Percentiles rank a stretch among this genome's conserved stretches.
phyloP scores from a whole-genome alignment of 345 rosid species.

The Lepidium aucheri region DNA sequence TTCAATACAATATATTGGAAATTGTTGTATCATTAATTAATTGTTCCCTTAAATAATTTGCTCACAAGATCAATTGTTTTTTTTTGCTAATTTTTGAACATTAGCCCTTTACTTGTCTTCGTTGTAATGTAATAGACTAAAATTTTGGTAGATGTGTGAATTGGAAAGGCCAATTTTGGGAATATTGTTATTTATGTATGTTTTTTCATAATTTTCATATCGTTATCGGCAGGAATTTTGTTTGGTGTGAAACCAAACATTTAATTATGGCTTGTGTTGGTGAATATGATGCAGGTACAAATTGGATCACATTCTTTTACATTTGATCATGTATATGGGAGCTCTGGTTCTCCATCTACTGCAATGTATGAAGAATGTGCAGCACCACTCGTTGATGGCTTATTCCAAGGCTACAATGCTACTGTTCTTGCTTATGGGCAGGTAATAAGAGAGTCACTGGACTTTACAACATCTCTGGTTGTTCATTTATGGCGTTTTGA shows the following conservation, averaged over 20 bases:
- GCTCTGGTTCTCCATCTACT: slow-evolving; percentile 65
- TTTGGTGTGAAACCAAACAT: background rate
- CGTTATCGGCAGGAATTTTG: too few relatives aligned
- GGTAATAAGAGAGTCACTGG: slow-evolving; percentile 34
- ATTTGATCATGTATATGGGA: slow-evolving; percentile 96
- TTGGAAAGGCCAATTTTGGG: background rate
- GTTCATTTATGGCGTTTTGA: background rate
- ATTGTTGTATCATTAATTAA: background rate
- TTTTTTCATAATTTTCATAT: too few relatives aligned
- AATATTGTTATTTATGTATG: too few relatives aligned
- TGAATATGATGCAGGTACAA: slow-evolving; percentile 60
- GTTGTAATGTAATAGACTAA: too few relatives aligned
- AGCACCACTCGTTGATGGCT: slow-evolving; percentile 85
- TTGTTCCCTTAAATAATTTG: slow-evolving; percentile 4
- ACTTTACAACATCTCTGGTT: background rate
- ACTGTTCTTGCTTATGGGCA: slow-evolving; percentile 99
- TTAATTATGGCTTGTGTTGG: background rate
- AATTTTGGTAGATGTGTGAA: background rate
- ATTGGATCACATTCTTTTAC: slow-evolving; percentile 95
- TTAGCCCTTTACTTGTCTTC: background rate
- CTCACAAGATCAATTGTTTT: background rate
- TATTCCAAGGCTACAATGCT: slow-evolving; percentile 98
- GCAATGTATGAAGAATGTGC: slow-evolving; percentile 90
- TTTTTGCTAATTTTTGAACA: background rate
- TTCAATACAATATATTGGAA: background rate